A percentile compares a stretch with the other conserved stretches of the same genome.
phyloP scores from a whole-genome alignment of 2,329 filamentous ascomycete species.

The Venturia aucupariae region DNA sequence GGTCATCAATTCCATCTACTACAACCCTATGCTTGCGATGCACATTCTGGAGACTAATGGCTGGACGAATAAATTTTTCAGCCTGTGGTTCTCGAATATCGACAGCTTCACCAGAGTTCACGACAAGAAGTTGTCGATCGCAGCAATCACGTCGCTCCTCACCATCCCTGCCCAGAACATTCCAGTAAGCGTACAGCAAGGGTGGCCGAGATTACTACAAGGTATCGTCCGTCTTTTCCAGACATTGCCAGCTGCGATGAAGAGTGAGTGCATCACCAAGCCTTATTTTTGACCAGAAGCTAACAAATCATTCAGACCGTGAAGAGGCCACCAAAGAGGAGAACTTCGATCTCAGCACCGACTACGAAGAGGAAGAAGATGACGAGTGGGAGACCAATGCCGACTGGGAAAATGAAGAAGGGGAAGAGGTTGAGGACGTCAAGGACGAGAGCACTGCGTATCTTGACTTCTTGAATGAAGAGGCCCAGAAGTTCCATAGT shows the following conservation, averaged over 20 bases:
- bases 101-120: conserved; percentile 88
- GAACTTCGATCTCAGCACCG: conserved; percentile 69
- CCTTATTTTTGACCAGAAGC: conserved; percentile 13
- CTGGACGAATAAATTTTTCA: conserved; percentile 99
- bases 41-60: conserved; percentile 81
- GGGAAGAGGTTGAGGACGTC: conserved; percentile 56
- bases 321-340: conserved; percentile 82
- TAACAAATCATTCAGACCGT: conserved; percentile 48
- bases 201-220: conserved; percentile 84
- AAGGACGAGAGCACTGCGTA: conserved; percentile 92
- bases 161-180: conserved; percentile 72
- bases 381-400: conserved; percentile 70
- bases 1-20: conserved; percentile 96
- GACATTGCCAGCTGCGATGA: conserved; percentile 76
- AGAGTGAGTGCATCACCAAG: conserved; percentile 49
- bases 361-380: conserved; percentile 60
- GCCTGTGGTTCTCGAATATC: conserved; percentile 94
- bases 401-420: conserved; percentile 52
- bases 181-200: conserved; percentile 83
- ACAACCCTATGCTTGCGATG: conserved; percentile 79
- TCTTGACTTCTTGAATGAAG: conserved; percentile 89
- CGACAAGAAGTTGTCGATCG: conserved; percentile 97
- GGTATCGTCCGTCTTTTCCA: conserved; percentile 89
- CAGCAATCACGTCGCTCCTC: conserved; percentile 80
- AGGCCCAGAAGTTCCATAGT: conserved; percentile 79